These are phyloP conservation scores for Malus hybrid DNA, from an alignment of 331 rosid species.

Conservation along the genomic window DNA sequence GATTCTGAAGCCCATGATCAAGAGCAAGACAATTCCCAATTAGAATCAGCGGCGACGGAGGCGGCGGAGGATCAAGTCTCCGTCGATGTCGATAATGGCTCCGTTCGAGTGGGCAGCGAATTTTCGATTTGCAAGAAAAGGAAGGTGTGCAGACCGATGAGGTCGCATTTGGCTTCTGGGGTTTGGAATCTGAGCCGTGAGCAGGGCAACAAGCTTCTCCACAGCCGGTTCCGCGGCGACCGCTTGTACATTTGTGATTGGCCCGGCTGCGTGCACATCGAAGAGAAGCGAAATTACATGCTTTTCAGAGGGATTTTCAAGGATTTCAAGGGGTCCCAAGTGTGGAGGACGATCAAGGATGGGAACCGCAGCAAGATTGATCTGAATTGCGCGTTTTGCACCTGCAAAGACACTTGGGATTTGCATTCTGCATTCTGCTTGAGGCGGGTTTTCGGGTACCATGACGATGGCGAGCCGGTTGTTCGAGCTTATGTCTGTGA, in stretches of 20 bases:
- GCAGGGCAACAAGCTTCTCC: constrained; percentile 70
- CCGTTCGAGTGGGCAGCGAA: constrained; percentile 6
- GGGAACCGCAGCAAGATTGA: constrained; percentile 48
- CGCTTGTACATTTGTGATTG: constrained; percentile 68
- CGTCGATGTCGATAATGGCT: constrained; percentile 14
- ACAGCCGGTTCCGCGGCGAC: constrained; percentile 74
- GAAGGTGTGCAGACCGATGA: constrained; percentile 29
- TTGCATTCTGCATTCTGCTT: constrained; percentile 79
- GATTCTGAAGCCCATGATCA: constrained; percentile 23
- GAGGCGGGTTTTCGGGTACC: constrained; percentile 63
- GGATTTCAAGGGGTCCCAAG: constrained; percentile 65
- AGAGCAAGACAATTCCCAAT: too few species aligned
- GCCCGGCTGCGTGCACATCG: constrained; percentile 86
- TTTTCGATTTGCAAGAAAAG: constrained; percentile 27
- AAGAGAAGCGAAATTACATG: constrained; percentile 74
- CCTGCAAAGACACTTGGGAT: constrained; percentile 71
- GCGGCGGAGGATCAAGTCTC: neutral
- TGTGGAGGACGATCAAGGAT: constrained; percentile 77
- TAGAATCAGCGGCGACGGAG: too few species aligned
- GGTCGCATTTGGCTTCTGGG: constrained; percentile 74
- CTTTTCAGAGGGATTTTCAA: constrained; percentile 69
- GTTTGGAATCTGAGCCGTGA: constrained; percentile 76
- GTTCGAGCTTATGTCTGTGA: constrained; percentile 93
- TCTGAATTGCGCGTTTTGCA: constrained; percentile 68
- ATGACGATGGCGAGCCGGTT: constrained; percentile 90